These are phyloP conservation scores for Tirmania nivea DNA, from an alignment of 495 filamentous ascomycete species.

Conservation along the genomic window DNA sequence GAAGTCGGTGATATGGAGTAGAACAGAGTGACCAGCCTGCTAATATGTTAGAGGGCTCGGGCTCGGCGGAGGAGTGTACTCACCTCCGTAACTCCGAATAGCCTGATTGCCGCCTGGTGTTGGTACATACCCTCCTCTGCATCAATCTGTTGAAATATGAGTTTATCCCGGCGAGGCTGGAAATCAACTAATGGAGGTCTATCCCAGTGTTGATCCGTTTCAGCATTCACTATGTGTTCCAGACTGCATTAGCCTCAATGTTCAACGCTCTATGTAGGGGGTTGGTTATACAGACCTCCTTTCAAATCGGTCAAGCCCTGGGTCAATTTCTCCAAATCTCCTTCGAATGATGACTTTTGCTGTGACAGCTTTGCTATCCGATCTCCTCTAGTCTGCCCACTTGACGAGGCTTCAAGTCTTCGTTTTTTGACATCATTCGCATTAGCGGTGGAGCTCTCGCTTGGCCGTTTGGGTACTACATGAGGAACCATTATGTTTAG, in stretches of 20 bases:
- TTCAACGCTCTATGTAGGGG: not conserved
- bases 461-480: no score
- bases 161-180: conserved; percentile 42
- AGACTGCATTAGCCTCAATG: not conserved
- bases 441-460: no score
- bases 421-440: conserved; percentile 27
- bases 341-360: conserved; percentile 60
- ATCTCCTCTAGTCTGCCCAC: conserved; percentile 29
- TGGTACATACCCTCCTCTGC: conserved; percentile 69
- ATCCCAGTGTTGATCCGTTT: conserved; percentile 88
- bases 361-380: conserved; percentile 36
- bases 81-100: conserved; percentile 96
- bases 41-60: conserved; percentile 8
- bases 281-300: conserved; percentile 11
- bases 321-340: conserved; percentile 81
- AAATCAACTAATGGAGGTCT: conserved; percentile 56
- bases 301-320: conserved; percentile 76
- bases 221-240: conserved; percentile 41
- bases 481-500: no score
- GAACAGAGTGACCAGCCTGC: conserved; percentile 67
- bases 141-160: conserved; percentile 91
- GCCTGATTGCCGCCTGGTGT: conserved; percentile 52
- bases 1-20: conserved; percentile 89
- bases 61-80: conserved; percentile 1
- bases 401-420: conserved; percentile 37